Evolutionary conservation across 73 alveolate species (phyloP), one percentile per base, ranked within the genome.

Genomic region (Stentor roeselii): DNA sequence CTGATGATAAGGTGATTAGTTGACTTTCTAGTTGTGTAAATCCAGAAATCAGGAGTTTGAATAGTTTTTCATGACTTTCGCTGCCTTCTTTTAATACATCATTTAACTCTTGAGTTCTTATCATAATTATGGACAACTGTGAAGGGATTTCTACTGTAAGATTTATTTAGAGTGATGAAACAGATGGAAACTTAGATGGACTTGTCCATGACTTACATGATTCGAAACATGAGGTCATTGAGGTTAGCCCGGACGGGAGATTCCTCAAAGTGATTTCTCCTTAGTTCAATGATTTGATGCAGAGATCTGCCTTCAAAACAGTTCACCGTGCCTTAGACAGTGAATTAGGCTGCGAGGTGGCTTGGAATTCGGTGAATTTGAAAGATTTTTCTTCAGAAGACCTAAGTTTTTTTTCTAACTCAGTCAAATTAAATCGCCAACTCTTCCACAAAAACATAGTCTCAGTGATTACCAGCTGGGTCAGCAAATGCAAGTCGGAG

Each of bases 291-390:
- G 99, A 97, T 80, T 93, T 90, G 82, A 90, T 97, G 41, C 99
- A 99, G 15, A 82, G 95, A 38, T 99, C 99, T 0, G 98, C 99
- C 3, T 97, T 95, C 89, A 97, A 97, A 92, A 89, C 94, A 38
- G 99, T 97, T 21, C 96, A 88, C 89, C 89, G 93, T 78, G 99
- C 98, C 15, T 90, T 92, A 39, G 99, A 97, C 87, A 90, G 95
- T 31, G 99, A 97, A 36, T 91, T 97, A 34, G 99, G 99, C 2
- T 83, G 99, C 36, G 99, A 97, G 83, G 95, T 97, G 0, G 99
- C 99, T 21, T 97, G 99, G 99, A 97, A 96, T 92, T 96, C 95
- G 0, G 93, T 97, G 82, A 88, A 93, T 75, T 76, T 97, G 42
- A 87, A 95, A 82, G 86, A 91, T 30, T 76, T 95, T 35, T 97